Base-by-base conservation (phyloP, 805 yeast species). In the Suhomyces prunicola region DNA sequence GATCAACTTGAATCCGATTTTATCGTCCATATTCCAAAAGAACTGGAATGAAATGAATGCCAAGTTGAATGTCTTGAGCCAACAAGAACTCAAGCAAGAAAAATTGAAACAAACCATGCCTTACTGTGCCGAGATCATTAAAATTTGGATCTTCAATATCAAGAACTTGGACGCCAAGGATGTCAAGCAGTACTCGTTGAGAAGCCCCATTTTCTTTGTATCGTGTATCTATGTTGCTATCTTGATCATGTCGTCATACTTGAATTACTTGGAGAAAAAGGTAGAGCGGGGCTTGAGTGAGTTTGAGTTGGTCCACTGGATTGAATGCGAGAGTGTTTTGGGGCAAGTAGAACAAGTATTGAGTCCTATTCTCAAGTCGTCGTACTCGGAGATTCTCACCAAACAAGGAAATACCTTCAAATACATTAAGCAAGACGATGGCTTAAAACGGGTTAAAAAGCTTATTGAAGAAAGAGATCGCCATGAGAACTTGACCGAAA, bases 131-230 rank as follows among this genome's bases (percentile, higher is more conserved):
- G 76, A 75, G 42, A 80, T 87, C 27, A 72, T 88, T 51, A 80
- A 84, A 54, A 70, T 87, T 41, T 88, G 94, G 96, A 82, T 83
- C 47, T 87, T 84, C 56, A 83, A 86, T 48, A 84, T 86, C n/a
- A 79, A 86, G 2, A 80, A 81, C 50, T 23, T 22, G 27, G 29
- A 42, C 15, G 46, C 47, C 40, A 48, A 50, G 22, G 87, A 86
- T 64, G 84, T 87, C 0, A 85, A 82, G 57, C 81, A 82, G 63
- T 83, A 88, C 0, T 82, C 89, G 1, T 77, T 86, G 31, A 73
- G 90, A 57, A 86, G 93, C 0, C 94, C 94, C 1, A 87, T 87
- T 26, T 87, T 86, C 65, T 85, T 88, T 61, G 78, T 87, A 29
- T 84, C 90, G 0, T 85, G 90, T 63, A 78, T 86, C 26, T 86